Base-by-base conservation (phyloP, 345 rosid genomes). In the Bretschneidera sinensis region DNA sequence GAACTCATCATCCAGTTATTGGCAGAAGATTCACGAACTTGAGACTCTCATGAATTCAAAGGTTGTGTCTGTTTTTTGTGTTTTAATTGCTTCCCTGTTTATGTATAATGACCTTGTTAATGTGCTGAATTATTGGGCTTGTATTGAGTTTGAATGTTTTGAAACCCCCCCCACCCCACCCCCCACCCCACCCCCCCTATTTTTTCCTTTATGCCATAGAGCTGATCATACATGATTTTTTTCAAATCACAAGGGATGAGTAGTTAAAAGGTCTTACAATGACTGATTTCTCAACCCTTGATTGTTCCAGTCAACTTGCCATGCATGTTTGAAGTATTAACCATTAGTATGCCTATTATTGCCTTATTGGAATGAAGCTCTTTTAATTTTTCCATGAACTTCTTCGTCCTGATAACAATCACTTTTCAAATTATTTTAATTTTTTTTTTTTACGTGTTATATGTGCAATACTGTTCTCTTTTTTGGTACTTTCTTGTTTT, bases 1-100 rank as follows among this genome's bases (percentile, higher is more conserved):
- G 14, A 65, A 67, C 7, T 67, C 79, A 45, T 77, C 67, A 51
- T 21, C 25, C 35, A 45, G 43, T 34, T 94, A 80, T 63, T 81
- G 95, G 95, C 16, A 59, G 66, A 58, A 62, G 48, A 84, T 94
- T 78, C 56, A 49, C 20, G 73, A 83, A 52, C 89, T 94, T 28
- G 99, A 94, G 78, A 78, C 70, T 0, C 51, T 83, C 22, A 81
- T 94, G 97, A 60, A 79, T 64, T 88, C 97, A 22, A 94, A 94
- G 99, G 97, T 92, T 76, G 5, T 20, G 71, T 63, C 34, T 59
- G 28, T 61, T n/a, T n/a, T 71, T 47, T n/a, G n/a, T n/a, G 48
- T 52, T 31, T 52, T 3, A 52, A 0, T 20, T 35, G 50, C 43
- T 76, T 31, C 48, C 43, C 28, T 63, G 43, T 56, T 16, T 48